Conservation (phyloP, 306 rosid genomes). For the Notholithocarpus densiflorus region DNA sequence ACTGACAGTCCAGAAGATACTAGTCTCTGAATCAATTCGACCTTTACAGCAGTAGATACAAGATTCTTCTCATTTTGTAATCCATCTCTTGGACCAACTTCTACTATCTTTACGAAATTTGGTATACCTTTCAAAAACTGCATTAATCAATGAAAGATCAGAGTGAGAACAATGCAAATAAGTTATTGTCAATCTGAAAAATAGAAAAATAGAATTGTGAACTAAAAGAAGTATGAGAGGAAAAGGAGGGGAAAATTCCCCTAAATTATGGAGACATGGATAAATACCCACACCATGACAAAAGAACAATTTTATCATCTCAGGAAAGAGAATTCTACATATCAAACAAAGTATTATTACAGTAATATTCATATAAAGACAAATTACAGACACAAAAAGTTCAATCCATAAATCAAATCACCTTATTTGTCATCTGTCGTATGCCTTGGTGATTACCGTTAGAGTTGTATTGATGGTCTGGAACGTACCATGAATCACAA, state of each 20-base stretch:
- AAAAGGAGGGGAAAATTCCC: background rate
- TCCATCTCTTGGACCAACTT: constrained; percentile 98
- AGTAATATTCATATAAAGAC: background rate
- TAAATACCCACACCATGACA: background rate
- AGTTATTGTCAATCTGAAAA: background rate
- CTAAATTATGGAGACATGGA: background rate
- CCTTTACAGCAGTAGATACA: constrained; percentile 66
- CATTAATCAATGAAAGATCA: constrained; percentile 15
- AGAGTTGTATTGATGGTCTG: constrained; percentile 36
- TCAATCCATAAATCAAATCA: constrained; percentile 26
- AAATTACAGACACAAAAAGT: background rate
- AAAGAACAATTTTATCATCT: constrained; percentile 3
- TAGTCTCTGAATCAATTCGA: constrained; percentile 71
- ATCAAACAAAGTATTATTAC: background rate
- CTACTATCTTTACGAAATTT: constrained; percentile 81
- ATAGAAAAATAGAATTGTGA: background rate
- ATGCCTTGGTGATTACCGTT: constrained; percentile 28
- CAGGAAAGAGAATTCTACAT: background rate
- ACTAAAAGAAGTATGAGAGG: background rate
- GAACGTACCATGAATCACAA: constrained; percentile 42
- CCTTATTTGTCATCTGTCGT: constrained; percentile 42
- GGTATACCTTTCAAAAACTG: constrained; percentile 65
- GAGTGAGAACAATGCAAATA: background rate
- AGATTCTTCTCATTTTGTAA: constrained; percentile 83
- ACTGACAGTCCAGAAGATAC: constrained; percentile 76